Percentiles rank a stretch among this genome's conserved stretches.
phyloP scores from a whole-genome alignment of 805 yeast genomes.

The Wickerhamomyces bovis region DNA sequence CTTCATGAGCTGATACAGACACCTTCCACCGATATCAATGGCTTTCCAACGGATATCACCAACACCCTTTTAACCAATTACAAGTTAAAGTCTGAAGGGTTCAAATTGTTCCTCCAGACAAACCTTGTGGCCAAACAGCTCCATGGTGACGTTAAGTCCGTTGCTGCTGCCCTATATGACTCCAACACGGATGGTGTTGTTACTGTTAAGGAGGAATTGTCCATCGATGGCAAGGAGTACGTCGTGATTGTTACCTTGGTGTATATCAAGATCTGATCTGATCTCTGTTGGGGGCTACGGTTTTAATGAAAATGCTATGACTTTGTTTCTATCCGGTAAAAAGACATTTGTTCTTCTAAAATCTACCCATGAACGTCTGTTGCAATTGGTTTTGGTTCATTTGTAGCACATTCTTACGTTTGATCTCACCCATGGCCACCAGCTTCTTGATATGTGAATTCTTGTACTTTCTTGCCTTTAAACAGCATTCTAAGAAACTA shows the following conservation, averaged over 20 bases:
- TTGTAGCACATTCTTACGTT: conserved; percentile 4
- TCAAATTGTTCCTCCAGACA: conserved; percentile 2
- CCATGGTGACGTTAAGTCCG: conserved; percentile 2
- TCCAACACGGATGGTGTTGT: conserved; percentile 5
- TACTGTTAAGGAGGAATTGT: background rate
- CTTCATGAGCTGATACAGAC: background rate
- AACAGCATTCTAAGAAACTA: conserved; percentile 5
- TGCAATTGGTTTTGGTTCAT: conserved; percentile 3
- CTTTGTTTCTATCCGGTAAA: no score
- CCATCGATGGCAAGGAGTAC: background rate
- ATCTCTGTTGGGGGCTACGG: background rate
- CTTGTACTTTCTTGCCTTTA: conserved; percentile 5
- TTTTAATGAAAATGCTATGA: background rate
- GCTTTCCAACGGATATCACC: background rate
- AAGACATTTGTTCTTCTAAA: background rate
- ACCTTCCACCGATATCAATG: background rate
- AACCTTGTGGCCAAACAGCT: background rate
- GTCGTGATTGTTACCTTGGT: conserved; percentile 2
- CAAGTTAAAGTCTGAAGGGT: conserved; percentile 2
- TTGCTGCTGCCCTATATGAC: conserved; percentile 2
- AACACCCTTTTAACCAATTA: background rate
- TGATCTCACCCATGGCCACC: conserved; percentile 4
- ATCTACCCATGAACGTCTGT: conserved; percentile 11
- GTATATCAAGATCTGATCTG: conserved; percentile 5
- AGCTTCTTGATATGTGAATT: conserved; percentile 3